Conservation (phyloP, 1,139 yeast genomes). For the Tardiomyces blankii region DNA sequence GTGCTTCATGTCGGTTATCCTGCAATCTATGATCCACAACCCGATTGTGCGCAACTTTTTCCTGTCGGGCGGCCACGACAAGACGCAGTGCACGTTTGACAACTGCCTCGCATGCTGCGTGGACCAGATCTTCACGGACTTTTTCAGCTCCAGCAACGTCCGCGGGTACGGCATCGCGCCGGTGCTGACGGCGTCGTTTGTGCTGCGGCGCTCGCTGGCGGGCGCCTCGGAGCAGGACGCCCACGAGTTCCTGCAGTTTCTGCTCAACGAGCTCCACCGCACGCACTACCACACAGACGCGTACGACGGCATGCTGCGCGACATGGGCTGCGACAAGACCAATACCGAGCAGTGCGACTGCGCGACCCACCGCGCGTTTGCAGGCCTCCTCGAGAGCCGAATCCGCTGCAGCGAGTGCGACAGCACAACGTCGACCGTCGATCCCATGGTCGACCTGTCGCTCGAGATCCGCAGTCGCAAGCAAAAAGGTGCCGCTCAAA, state of each 20-base stretch:
- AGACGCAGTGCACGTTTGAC: conserved; percentile 20
- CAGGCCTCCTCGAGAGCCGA: conserved; percentile 64
- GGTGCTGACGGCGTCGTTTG: conserved; percentile 73
- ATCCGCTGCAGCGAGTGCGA: conserved; percentile 65
- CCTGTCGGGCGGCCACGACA: conserved; percentile 54
- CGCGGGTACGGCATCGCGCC: conserved; percentile 70
- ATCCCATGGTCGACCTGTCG: conserved; percentile 85
- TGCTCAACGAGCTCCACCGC: conserved; percentile 71
- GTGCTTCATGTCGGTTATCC: conserved; percentile 84
- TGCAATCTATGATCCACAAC: conserved; percentile 81
- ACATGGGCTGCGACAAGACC: conserved; percentile 4
- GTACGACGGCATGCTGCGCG: conserved; percentile 3
- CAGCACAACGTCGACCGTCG: conserved; percentile 55
- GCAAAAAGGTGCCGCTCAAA: neutral
- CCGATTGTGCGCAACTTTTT: conserved; percentile 73
- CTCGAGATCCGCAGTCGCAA: conserved; percentile 36
- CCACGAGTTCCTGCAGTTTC: conserved; percentile 91
- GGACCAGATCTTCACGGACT: conserved; percentile 60
- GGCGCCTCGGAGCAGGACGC: conserved; percentile 98
- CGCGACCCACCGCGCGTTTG: conserved; percentile 68
- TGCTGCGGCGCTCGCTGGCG: conserved; percentile 68
- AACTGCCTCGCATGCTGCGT: conserved; percentile 78
- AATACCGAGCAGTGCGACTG: conserved; percentile 46
- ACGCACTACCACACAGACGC: conserved; percentile 9
- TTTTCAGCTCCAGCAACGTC: conserved; percentile 42